phyloP scores from a whole-genome alignment of 148 eudicot species.

The Chenopodium album region DNA sequence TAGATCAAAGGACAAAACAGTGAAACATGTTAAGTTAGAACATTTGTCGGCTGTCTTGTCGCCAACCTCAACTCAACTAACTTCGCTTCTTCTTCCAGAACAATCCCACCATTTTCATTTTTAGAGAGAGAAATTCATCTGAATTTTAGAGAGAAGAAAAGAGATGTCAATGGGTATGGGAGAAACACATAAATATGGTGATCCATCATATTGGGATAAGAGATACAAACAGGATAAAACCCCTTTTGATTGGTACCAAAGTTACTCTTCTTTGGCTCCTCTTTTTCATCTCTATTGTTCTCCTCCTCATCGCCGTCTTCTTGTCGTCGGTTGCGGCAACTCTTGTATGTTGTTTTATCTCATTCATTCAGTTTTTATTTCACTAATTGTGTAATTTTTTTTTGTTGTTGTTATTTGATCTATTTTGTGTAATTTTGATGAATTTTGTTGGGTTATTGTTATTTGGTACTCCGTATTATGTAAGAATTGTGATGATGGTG shows the following conservation, averaged over 20 bases:
- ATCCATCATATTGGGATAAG: constrained; percentile 77
- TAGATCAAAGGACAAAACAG: neutral
- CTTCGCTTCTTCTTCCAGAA: neutral
- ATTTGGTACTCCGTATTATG: too few relatives aligned
- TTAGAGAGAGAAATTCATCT: neutral
- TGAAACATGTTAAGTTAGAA: neutral
- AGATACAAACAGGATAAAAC: constrained; percentile 54
- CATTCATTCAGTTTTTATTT: too few relatives aligned
- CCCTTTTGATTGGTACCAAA: constrained; percentile 88
- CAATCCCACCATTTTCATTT: neutral
- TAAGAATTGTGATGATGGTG: too few relatives aligned
- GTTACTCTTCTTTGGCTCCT: constrained; percentile 62
- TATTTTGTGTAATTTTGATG: too few relatives aligned
- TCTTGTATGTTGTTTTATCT: constrained; percentile 38
- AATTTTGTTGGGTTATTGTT: too few relatives aligned
- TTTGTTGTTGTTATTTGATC: too few relatives aligned
- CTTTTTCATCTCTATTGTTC: constrained; percentile 57
- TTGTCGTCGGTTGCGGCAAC: constrained; percentile 76
- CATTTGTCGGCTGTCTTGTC: neutral
- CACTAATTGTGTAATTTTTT: too few relatives aligned
- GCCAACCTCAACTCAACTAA: neutral
- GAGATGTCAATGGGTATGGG: constrained; percentile 19
- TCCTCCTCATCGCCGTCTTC: constrained; percentile 41
- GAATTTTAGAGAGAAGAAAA: neutral
- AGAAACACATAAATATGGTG: constrained; percentile 66